Evolutionary conservation across 441 rosid genomes (phyloP), one percentile per base, ranked within the genome.

Genomic region (Biscutella laevigata): DNA sequence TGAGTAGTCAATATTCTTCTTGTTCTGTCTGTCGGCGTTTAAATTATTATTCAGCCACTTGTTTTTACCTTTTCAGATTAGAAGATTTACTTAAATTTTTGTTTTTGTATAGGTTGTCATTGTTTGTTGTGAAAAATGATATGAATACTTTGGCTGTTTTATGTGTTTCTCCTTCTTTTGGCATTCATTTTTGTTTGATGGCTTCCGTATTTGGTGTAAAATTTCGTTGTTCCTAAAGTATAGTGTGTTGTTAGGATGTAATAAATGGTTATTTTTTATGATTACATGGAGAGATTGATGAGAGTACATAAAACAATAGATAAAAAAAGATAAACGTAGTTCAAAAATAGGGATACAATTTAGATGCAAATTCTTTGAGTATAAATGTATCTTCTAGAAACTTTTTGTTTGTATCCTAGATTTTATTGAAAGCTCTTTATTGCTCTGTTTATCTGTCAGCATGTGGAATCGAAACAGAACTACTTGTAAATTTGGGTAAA

Each of bases 161-260:
- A 63, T 4, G 88, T 15, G 7, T 17, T 29, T 40, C 49, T 37
- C 39, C 17, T 37, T 54, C 16, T 29, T 46, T 4, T 7, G 5
- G 24, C 22, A 36, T 38, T 35, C 13, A 61, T 12, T 61, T 51
- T 24, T 0, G 36, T 1, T 30, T 61, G 20, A 51, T 33, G 22
- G 10, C 15, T 27, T 26, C 9, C 5, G 5, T 13, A 32, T 11
- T 34, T 59, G 14, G 64, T 28, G 38, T 24, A 46, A 8, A 26
- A 24, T 9, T 21, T 29, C 5, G 22, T 38, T 19, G 19, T 48
- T 48, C n/a, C 12, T 41, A 38, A 32, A 41, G 16, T 40, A 42
- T 33, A 12, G 9, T 19, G 7, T 52, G 25, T 30, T 61, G 6
- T 4, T 43, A 52, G 44, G 24, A 19, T 52, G 19, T 42, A 17